A percentile compares a stretch with the other conserved stretches of the same genome.
phyloP scores from a whole-genome alignment of 768 basidiomycete species.

The Favolaschia claudopus region DNA sequence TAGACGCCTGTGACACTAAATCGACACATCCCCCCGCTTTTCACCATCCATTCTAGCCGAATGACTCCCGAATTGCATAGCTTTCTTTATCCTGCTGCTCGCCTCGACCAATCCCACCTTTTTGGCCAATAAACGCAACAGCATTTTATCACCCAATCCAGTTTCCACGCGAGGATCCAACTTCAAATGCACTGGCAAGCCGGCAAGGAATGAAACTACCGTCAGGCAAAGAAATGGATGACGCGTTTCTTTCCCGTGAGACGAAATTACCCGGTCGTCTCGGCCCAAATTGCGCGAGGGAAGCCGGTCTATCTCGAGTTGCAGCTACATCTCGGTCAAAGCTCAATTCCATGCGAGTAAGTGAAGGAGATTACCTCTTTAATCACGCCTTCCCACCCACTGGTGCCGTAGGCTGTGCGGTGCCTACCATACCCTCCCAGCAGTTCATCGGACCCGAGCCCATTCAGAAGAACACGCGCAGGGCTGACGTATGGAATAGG shows the following conservation, averaged over 20 bases:
- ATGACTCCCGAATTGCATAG: constrained; percentile 96
- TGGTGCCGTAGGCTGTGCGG: constrained; percentile 70
- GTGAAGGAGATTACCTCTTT: constrained; percentile 65
- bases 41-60: constrained; percentile 85
- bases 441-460: constrained; percentile 94
- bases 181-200: constrained; percentile 83
- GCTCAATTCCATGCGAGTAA: not conserved
- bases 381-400: constrained; percentile 80
- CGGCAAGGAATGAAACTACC: constrained; percentile 79
- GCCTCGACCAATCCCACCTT: constrained; percentile 81
- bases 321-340: constrained; percentile 61
- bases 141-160: constrained; percentile 90
- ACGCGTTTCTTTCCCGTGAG: constrained; percentile 90
- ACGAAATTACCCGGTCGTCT: constrained; percentile 93
- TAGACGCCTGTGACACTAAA: constrained; percentile 34
- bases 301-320: constrained; percentile 88
- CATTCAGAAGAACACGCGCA: constrained; percentile 87
- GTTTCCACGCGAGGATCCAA: constrained; percentile 75
- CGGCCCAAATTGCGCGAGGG: constrained; percentile 90
- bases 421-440: constrained; percentile 95
- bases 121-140: constrained; percentile 75
- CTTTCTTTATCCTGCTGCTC: constrained; percentile 82
- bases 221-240: constrained; percentile 90
- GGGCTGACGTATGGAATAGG: constrained; percentile 67
- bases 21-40: constrained; percentile 56